Evolutionary conservation across 768 basidiomycete species (phyloP), one percentile per base, ranked within the genome.

Genomic region (Tricholoma sp.): DNA sequence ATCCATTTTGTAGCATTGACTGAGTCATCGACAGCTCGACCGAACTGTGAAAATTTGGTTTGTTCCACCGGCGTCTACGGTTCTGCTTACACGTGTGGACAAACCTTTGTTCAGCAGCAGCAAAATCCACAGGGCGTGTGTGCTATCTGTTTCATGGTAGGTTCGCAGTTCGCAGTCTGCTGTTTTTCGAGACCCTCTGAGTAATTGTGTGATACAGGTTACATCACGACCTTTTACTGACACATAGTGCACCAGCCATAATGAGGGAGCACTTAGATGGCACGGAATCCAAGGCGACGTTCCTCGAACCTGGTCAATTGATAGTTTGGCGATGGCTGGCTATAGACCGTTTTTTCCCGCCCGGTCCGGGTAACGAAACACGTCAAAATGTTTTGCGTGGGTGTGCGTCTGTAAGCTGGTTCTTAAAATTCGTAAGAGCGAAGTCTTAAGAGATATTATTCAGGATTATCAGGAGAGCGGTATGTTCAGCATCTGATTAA

Each of bases 401-500:
- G 18, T 83, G 82, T 59, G 77, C 80, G 50, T 83, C 84, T 50
- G 88, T 89, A 69, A 31, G 83, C 69, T 31, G 19, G 21, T 50
- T 10, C 9, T 29, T 16, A 41, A 8, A 41, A 47, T 34, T 19
- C 22, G 21, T 29, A 6, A 27, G 14, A 14, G 46, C 21, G 32
- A 51, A 5, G 55, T 50, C 34, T 49, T 11, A 52, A 19, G 2
- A 31, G 34, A 22, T 11, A 45, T 31, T 4, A n/a, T 18, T 18
- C 50, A 91, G 88, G 89, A 91, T 67, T 90, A 84, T 64, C 84
- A 83, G 63, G 85, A 90, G 63, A 89, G 87, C 67, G 78, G 89
- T 89, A 66, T 66, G 85, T 65, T 11, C 4, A 31, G 45, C 14
- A 39, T 52, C 19, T 27, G 22, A 22, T 43, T 19, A 34, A 45